Percentiles rank a stretch among this genome's conserved stretches.
Evolutionary conservation across 2,329 filamentous ascomycete genomes (phyloP).

Genomic region (Scorias spongiosa): DNA sequence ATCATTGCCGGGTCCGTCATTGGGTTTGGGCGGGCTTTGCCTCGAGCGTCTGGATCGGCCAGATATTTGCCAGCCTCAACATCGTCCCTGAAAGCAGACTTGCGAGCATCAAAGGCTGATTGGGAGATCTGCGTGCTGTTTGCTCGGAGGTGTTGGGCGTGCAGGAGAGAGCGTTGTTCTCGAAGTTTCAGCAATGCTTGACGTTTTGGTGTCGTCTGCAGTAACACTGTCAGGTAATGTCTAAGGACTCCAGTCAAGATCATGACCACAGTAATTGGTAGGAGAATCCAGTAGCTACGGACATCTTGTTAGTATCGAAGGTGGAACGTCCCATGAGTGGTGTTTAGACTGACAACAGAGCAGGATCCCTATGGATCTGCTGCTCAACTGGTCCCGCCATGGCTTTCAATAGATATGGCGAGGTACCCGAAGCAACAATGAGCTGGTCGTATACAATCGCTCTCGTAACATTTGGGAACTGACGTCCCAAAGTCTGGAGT

Average conservation of each 20-base stretch:
- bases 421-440: too few species aligned
- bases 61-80: constrained; percentile 79
- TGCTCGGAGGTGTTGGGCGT: constrained; percentile 67
- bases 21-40: constrained; percentile 80
- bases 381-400: constrained; percentile 83
- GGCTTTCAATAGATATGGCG: not conserved
- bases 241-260: constrained; percentile 88
- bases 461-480: too few species aligned
- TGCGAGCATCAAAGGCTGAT: constrained; percentile 62
- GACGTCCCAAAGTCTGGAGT: not conserved
- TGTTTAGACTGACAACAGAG: constrained; percentile 62
- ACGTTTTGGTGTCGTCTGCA: constrained; percentile 72
- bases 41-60: constrained; percentile 73
- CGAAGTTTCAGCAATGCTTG: constrained; percentile 59
- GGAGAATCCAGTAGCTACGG: constrained; percentile 90
- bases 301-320: not conserved
- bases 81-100: constrained; percentile 62
- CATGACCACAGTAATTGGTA: constrained; percentile 97
- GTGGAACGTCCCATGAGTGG: constrained; percentile 2
- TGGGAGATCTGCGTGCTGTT: constrained; percentile 70
- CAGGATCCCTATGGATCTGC: constrained; percentile 96
- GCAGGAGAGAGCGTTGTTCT: constrained; percentile 70
- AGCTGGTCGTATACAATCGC: too few species aligned
- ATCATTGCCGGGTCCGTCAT: constrained; percentile 91
- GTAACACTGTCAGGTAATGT: constrained; percentile 88